Conservation (phyloP, 352 stramenopile genomes). For the Peronosclerospora sorghi region DNA sequence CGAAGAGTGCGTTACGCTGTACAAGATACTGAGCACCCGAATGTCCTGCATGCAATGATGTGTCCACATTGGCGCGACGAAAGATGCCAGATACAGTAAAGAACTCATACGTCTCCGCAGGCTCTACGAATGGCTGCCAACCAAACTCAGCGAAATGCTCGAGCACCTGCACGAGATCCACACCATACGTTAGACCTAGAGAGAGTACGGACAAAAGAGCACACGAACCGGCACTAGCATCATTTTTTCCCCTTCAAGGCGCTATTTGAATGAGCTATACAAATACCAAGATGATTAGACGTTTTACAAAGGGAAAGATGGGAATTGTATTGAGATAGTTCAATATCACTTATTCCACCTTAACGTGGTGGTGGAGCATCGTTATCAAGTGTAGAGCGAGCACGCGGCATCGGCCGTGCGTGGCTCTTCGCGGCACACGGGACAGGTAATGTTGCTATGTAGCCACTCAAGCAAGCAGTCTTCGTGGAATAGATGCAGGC, state of each 20-base stretch:
- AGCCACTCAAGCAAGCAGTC: too few species aligned
- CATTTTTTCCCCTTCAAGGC: conserved; percentile 23
- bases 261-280: background rate
- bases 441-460: too few species aligned
- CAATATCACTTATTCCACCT: too few species aligned
- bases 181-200: too few species aligned
- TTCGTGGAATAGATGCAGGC: too few species aligned
- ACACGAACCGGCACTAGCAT: conserved; percentile 32
- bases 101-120: conserved; percentile 78
- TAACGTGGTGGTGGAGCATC: too few species aligned
- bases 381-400: too few species aligned
- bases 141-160: conserved; percentile 70
- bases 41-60: too few species aligned
- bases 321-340: too few species aligned
- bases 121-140: conserved; percentile 69
- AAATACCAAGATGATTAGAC: background rate
- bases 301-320: background rate
- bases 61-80: too few species aligned
- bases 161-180: conserved; percentile 30
- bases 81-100: conserved; percentile 74
- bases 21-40: conserved; percentile 24
- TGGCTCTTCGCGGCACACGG: too few species aligned
- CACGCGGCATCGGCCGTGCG: too few species aligned
- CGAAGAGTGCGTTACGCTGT: conserved; percentile 67
- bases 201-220: background rate